phyloP scores from a whole-genome alignment of 306 rosid species.

The Malus sieversii region DNA sequence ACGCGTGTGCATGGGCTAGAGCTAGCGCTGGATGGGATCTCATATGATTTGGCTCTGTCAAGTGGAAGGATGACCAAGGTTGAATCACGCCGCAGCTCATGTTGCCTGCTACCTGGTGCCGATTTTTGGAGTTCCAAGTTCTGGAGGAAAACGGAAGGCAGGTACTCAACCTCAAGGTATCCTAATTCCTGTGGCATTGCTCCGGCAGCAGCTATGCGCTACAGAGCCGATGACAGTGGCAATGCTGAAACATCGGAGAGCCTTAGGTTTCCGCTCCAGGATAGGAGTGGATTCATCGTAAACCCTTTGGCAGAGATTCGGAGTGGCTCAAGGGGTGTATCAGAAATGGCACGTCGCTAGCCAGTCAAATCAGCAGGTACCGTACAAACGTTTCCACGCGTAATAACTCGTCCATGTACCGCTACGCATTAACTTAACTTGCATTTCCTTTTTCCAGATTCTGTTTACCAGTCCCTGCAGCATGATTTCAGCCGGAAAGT shows the following conservation, averaged over 20 bases:
- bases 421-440: background rate
- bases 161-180: conserved; percentile 38
- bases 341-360: conserved; percentile 20
- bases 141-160: conserved; percentile 71
- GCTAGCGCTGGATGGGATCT: conserved; percentile 84
- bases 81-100: conserved; percentile 33
- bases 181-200: conserved; percentile 36
- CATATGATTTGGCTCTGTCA: conserved; percentile 81
- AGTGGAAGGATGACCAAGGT: conserved; percentile 65
- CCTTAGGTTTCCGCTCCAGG: conserved; percentile 40
- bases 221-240: conserved; percentile 28
- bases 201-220: conserved; percentile 34
- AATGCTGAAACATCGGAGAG: conserved; percentile 37
- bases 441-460: conserved; percentile 2
- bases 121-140: conserved; percentile 77
- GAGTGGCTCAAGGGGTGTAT: conserved; percentile 31
- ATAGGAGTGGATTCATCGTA: conserved; percentile 68
- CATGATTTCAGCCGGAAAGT: conserved; percentile 18
- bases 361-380: conserved; percentile 30
- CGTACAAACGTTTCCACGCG: background rate
- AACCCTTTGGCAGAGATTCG: conserved; percentile 78
- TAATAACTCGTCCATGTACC: background rate
- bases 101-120: conserved; percentile 76
- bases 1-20: conserved; percentile 95
- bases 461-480: background rate